A percentile compares a stretch with the other conserved stretches of the same genome.
Evolutionary conservation across 257 asterid species (phyloP).

Genomic region (Rehmannia glutinosa): DNA sequence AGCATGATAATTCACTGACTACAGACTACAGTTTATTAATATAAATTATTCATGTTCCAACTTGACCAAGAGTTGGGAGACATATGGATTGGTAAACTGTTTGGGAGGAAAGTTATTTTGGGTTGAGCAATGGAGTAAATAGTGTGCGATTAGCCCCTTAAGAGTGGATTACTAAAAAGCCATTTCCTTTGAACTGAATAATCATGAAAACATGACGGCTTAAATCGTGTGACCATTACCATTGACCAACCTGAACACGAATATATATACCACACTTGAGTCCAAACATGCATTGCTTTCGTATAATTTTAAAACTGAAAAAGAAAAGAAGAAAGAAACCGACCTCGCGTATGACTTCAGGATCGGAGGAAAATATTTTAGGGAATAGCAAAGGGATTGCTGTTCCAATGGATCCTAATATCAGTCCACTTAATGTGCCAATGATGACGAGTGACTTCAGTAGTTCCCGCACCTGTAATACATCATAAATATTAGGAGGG

Average conservation of each 20-base stretch:
- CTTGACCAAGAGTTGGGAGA: background rate
- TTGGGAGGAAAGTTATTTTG: too few species aligned
- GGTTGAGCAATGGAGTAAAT: background rate
- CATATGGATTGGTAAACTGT: background rate
- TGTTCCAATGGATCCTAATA: conserved; percentile 62
- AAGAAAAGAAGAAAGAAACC: conserved; percentile 7
- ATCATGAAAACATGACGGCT: background rate
- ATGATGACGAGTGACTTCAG: conserved; percentile 67
- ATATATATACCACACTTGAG: background rate
- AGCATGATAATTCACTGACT: background rate
- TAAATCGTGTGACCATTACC: too few species aligned
- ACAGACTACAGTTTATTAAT: background rate
- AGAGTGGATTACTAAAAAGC: background rate
- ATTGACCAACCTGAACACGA: too few species aligned
- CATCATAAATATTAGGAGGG: background rate
- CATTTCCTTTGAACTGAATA: too few species aligned
- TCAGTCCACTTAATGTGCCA: conserved; percentile 58
- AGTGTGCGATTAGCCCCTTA: background rate
- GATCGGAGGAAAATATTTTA: conserved; percentile 60
- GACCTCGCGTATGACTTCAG: conserved; percentile 59
- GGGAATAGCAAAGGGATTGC: conserved; percentile 74
- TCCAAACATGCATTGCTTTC: background rate
- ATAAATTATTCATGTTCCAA: background rate
- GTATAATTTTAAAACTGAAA: background rate
- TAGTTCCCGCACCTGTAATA: conserved; percentile 50